Conservation (phyloP, 1,139 yeast genomes). For the Candida sojae region DNA sequence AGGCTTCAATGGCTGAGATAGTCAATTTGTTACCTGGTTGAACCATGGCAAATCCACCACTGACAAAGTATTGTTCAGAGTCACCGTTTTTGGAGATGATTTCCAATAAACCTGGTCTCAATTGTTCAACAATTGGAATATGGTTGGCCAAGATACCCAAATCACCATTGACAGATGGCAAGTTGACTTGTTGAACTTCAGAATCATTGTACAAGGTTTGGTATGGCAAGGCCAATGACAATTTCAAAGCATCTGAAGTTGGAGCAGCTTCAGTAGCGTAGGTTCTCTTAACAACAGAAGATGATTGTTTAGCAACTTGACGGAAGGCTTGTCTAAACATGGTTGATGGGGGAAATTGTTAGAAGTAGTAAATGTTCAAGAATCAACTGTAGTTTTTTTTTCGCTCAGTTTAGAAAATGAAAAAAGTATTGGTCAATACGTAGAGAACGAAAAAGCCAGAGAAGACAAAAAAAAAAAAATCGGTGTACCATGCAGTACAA, state of each 20-base stretch:
- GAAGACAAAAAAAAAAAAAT: background rate
- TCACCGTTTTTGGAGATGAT: conserved; percentile 78
- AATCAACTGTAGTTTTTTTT: background rate
- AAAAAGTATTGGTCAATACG: conserved; percentile 1
- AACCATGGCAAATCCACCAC: conserved; percentile 97
- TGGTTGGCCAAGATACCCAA: conserved; percentile 98
- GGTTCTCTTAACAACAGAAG: conserved; percentile 68
- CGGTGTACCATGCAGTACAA: background rate
- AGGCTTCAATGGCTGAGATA: conserved; percentile 95
- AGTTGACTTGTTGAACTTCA: conserved; percentile 83
- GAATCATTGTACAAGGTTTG: conserved; percentile 57
- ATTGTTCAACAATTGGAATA: conserved; percentile 97
- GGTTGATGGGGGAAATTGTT: conserved; percentile 13
- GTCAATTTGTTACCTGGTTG: conserved; percentile 92
- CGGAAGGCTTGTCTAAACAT: conserved; percentile 75
- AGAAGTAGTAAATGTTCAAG: background rate
- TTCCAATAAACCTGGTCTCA: conserved; percentile 94
- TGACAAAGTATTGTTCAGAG: conserved; percentile 79
- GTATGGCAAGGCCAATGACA: conserved; percentile 91
- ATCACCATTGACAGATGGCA: conserved; percentile 95
- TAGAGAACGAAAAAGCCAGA: background rate
- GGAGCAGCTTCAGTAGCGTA: conserved; percentile 87
- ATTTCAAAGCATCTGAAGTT: conserved; percentile 73
- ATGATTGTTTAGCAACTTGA: conserved; percentile 66
- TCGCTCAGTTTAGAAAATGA: conserved; percentile 5